Conservation (phyloP, 2,329 filamentous ascomycete genomes). For the Nectriaceae sp. region DNA sequence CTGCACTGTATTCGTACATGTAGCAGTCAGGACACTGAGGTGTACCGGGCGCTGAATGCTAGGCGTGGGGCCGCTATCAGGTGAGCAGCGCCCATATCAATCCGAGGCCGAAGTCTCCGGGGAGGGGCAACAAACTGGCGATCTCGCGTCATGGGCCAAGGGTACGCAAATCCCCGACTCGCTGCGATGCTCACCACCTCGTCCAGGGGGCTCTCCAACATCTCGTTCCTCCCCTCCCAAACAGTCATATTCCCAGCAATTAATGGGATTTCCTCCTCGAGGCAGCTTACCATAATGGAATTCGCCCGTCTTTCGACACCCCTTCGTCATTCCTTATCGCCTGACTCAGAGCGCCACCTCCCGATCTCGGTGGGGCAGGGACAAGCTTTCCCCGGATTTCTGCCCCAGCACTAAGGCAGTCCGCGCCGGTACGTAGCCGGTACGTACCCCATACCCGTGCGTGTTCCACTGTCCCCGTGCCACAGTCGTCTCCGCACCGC, state of each 20-base stretch:
- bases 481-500: slow-evolving; percentile 1
- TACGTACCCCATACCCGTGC: slow-evolving; percentile 7
- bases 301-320: neutral
- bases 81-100: slow-evolving; percentile 26
- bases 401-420: slow-evolving; percentile 9
- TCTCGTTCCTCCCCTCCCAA: neutral
- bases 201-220: neutral
- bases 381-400: slow-evolving; percentile 40
- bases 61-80: slow-evolving; percentile 21
- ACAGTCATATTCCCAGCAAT: too few relatives aligned
- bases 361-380: slow-evolving; percentile 28
- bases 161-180: slow-evolving; percentile 9
- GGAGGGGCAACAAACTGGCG: slow-evolving; percentile 10
- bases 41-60: neutral
- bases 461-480: slow-evolving; percentile 5
- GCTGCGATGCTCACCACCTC: neutral
- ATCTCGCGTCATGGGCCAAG: slow-evolving; percentile 27
- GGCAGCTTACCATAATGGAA: neutral
- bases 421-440: too few relatives aligned
- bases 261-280: neutral
- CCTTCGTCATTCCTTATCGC: neutral
- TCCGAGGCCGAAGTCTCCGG: neutral
- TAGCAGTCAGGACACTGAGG: slow-evolving; percentile 5
- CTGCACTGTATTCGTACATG: too few relatives aligned
- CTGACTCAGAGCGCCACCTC: slow-evolving; percentile 22